Evolutionary conservation across 2,329 filamentous ascomycete genomes (phyloP).

Genomic region (Cladorrhinum sp.): DNA sequence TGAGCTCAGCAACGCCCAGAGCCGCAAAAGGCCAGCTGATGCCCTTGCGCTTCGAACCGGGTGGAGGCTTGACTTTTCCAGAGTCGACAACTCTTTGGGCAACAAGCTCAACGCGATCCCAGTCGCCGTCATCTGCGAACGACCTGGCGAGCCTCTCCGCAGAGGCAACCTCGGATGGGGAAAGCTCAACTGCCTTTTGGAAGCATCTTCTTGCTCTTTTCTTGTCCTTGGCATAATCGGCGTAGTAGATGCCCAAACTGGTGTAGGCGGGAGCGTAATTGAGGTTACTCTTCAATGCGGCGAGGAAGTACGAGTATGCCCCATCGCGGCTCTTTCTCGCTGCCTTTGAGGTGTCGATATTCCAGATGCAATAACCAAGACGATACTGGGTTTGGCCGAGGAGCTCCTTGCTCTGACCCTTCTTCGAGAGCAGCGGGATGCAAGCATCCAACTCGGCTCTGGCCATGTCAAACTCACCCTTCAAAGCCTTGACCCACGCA

Average conservation of each 20-base stretch:
- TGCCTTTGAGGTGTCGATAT: slow-evolving; percentile 68
- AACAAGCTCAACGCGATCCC: slow-evolving; percentile 93
- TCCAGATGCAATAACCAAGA: slow-evolving; percentile 83
- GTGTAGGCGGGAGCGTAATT: slow-evolving; percentile 91
- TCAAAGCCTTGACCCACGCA: slow-evolving; percentile 87
- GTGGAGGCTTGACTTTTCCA: slow-evolving; percentile 85
- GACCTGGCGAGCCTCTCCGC: slow-evolving; percentile 81
- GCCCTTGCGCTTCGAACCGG: slow-evolving; percentile 88
- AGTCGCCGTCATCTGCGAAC: slow-evolving; percentile 88
- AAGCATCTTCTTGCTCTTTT: slow-evolving; percentile 88
- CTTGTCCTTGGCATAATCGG: slow-evolving; percentile 85
- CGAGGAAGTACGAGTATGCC: slow-evolving; percentile 79
- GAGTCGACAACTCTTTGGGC: slow-evolving; percentile 89
- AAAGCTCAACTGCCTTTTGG: slow-evolving; percentile 93
- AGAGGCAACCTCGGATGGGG: slow-evolving; percentile 77
- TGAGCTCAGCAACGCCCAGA: slow-evolving; percentile 88
- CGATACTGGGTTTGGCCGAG: slow-evolving; percentile 83
- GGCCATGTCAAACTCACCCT: slow-evolving; percentile 68
- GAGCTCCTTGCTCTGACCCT: slow-evolving; percentile 62
- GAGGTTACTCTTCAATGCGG: slow-evolving; percentile 79
- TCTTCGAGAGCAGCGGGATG: slow-evolving; percentile 60
- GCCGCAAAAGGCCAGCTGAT: slow-evolving; percentile 96
- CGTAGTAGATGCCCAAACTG: slow-evolving; percentile 84
- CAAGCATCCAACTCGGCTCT: slow-evolving; percentile 68
- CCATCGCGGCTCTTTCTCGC: slow-evolving; percentile 77